Percentiles rank a stretch among this genome's conserved stretches.
phyloP scores from a whole-genome alignment of 495 filamentous ascomycete species.

The Bombardia bombarda region DNA sequence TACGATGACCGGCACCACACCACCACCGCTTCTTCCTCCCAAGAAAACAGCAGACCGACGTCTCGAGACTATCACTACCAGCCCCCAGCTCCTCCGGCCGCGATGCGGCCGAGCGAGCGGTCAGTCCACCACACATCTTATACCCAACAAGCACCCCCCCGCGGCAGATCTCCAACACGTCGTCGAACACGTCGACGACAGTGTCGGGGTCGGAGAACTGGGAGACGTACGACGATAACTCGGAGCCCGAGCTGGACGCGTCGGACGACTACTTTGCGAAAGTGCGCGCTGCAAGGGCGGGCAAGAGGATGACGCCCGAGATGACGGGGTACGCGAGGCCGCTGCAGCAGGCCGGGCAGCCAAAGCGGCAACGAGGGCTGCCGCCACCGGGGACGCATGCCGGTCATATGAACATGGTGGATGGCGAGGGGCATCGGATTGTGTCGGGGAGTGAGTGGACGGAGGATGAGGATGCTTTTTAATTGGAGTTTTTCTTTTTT shows the following conservation, averaged over 20 bases:
- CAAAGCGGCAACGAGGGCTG: constrained; percentile 35
- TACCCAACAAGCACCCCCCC: constrained; percentile 26
- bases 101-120: constrained; percentile 31
- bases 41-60: constrained; percentile 19
- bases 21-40: no score
- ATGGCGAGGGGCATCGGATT: constrained; percentile 42
- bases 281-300: constrained; percentile 48
- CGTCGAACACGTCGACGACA: constrained; percentile 56
- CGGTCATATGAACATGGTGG: constrained; percentile 25
- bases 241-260: constrained; percentile 64
- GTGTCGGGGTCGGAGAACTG: constrained; percentile 86
- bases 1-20: constrained; percentile 59
- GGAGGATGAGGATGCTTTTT: constrained; percentile 47
- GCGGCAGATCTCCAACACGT: constrained; percentile 64
- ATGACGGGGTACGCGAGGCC: constrained; percentile 23
- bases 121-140: constrained; percentile 22
- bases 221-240: constrained; percentile 82
- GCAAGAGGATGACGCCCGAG: constrained; percentile 42
- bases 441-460: constrained; percentile 49
- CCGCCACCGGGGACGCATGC: constrained; percentile 20
- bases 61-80: constrained; percentile 22
- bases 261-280: constrained; percentile 73
- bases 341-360: constrained; percentile 10
- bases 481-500: constrained; percentile 1
- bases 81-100: no score